Evolutionary conservation across 192 early-diverging fungal genomes (phyloP), one percentile per base, ranked within the genome.

Genomic region (Backusella macrospora): DNA sequence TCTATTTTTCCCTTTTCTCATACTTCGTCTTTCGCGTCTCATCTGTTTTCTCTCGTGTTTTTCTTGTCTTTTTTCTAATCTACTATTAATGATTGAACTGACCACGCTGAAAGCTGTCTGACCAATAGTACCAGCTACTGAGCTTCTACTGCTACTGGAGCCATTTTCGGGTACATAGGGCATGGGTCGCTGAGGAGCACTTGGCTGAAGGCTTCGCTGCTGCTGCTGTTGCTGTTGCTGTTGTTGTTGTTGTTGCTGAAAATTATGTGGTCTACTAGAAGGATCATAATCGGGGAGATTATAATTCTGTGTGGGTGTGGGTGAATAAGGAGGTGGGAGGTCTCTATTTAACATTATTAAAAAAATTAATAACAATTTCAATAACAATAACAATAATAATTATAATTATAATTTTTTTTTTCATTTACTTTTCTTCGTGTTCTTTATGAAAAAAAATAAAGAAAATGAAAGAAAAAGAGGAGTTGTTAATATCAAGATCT

Each of bases 381-480:
- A 59, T 59, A 3, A 26, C 26, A 12, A 46, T 46, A 46, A 46
- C 13, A 45, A 23, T n/a, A n/a, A n/a, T n/a, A n/a, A n/a, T n/a
- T n/a, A n/a, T n/a, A n/a, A n/a, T n/a, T 34, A 34, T 34, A 1
- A 34, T 34, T 1, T 34, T 34, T 59, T 52, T 9, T 21, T 52
- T 52, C 18, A 59, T 13, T 59, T 59, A 59, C 52, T 59, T 59
- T 59, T 59, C 52, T 59, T 59, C 52, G 52, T 59, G 13, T 59
- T 21, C 52, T 59, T 18, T 52, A 8, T 18, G n/a, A 6, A 52
- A 21, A 23, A 18, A n/a, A 34, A 34, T 1, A 34, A 34, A 34
- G 0, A 34, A 34, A 34, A 2, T 34, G 29, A 34, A 34, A 34
- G n/a, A 34, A 34, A 59, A 23, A 26, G 42, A 10, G 52, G 52